Evolutionary conservation across 2,329 filamentous ascomycete genomes (phyloP).

Genomic region (Thermoascus crustaceus): DNA sequence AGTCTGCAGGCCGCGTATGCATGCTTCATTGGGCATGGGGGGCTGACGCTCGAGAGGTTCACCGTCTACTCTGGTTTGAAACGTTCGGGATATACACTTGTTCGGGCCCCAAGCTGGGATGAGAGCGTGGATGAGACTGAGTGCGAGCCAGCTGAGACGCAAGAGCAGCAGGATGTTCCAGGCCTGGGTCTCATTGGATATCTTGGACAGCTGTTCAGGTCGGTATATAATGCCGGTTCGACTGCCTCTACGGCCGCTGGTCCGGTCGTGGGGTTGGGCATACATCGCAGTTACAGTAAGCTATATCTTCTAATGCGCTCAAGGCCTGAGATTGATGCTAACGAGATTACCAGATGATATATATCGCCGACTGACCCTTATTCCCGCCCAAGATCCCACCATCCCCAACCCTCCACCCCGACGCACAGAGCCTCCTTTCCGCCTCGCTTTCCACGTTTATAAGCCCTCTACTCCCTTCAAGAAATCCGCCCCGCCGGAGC

Average conservation of each 20-base stretch:
- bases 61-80: slow-evolving; percentile 82
- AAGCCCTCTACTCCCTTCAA: slow-evolving; percentile 64
- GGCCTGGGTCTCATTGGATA: slow-evolving; percentile 22
- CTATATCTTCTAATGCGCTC: slow-evolving; percentile 1
- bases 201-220: slow-evolving; percentile 25
- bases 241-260: slow-evolving; percentile 30
- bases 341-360: slow-evolving; percentile 54
- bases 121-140: slow-evolving; percentile 19
- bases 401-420: slow-evolving; percentile 15
- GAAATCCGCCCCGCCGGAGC: slow-evolving; percentile 67
- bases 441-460: slow-evolving; percentile 73
- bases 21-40: slow-evolving; percentile 63
- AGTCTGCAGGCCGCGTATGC: slow-evolving; percentile 87
- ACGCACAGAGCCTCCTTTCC: slow-evolving; percentile 49
- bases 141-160: slow-evolving; percentile 1
- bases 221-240: slow-evolving; percentile 21
- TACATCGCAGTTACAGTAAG: slow-evolving; percentile 47
- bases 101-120: slow-evolving; percentile 56
- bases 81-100: slow-evolving; percentile 71
- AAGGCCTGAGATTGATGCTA: background rate
- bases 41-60: slow-evolving; percentile 66
- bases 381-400: slow-evolving; percentile 60
- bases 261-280: slow-evolving; percentile 45
- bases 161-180: slow-evolving; percentile 7
- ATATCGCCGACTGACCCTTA: slow-evolving; percentile 66